Evolutionary conservation across 2,329 filamentous ascomycete species (phyloP).

Genomic region (Fusarium sp.): DNA sequence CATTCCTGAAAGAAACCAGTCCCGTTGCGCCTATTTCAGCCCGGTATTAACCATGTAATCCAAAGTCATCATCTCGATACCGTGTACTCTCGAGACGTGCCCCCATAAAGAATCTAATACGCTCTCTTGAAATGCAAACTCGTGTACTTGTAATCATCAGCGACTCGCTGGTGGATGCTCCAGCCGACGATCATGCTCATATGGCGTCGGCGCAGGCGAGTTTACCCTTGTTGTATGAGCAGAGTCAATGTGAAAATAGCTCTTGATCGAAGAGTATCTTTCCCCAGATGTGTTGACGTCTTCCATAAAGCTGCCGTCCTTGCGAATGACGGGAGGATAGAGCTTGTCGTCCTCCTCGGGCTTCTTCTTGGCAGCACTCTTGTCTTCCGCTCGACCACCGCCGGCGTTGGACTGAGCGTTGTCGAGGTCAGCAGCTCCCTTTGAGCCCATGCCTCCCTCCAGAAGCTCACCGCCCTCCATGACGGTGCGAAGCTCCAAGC

Average conservation of each 20-base stretch:
- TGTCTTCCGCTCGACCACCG: constrained; percentile 53
- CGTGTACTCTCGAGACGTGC: constrained; percentile 31
- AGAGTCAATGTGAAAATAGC: constrained; percentile 47
- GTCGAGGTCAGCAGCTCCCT: constrained; percentile 66
- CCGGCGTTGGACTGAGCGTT: constrained; percentile 67
- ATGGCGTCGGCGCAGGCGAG: constrained; percentile 49
- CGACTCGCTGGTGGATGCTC: constrained; percentile 24
- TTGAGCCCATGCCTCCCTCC: constrained; percentile 67
- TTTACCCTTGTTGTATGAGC: constrained; percentile 44
- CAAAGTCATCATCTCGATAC: constrained; percentile 23
- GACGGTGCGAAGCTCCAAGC: constrained; percentile 64
- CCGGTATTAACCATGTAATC: constrained; percentile 14
- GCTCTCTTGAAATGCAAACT: constrained; percentile 24
- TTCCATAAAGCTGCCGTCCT: constrained; percentile 41
- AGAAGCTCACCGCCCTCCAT: constrained; percentile 65
- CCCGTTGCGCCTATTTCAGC: constrained; percentile 6
- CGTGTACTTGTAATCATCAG: constrained; percentile 2
- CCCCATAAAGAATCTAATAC: constrained; percentile 19
- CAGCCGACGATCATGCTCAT: constrained; percentile 46
- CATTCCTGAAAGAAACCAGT: constrained; percentile 9
- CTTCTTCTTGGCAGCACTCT: constrained; percentile 17
- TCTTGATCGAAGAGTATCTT: constrained; percentile 42
- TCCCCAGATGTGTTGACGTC: constrained; percentile 30
- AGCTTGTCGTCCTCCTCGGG: constrained; percentile 12
- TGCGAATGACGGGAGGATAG: constrained; percentile 44